phyloP scores from a whole-genome alignment of 306 rosid species.

The Pyrus communis region DNA sequence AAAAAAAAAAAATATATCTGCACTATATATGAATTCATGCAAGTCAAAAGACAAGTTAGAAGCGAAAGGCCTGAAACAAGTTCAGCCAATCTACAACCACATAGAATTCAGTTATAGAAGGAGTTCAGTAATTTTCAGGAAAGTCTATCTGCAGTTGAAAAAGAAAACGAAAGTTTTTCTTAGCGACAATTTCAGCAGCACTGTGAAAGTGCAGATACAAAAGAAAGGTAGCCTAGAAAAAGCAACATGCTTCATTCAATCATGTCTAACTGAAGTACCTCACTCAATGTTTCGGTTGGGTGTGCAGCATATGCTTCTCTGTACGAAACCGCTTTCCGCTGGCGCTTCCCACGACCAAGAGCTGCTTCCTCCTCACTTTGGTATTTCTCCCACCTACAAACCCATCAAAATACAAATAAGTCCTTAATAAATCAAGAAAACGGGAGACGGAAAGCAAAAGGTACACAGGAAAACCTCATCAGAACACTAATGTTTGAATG shows the following conservation, averaged over 20 bases:
- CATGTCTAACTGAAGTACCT: constrained; percentile 49
- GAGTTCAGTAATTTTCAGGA: not conserved
- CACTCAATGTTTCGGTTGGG: constrained; percentile 65
- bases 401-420: constrained; percentile 15
- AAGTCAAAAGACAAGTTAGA: not conserved
- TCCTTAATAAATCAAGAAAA: not conserved
- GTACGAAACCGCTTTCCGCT: constrained; percentile 90
- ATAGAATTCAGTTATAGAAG: not conserved
- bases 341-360: constrained; percentile 98
- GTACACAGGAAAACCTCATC: not conserved
- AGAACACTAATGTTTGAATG: not conserved
- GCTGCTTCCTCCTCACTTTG: constrained; percentile 96
- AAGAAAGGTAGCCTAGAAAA: not conserved
- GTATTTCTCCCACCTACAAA: constrained; percentile 87
- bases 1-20: not conserved
- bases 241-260: constrained; percentile 18
- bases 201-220: constrained; percentile 9
- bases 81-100: not conserved
- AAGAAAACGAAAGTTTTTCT: not conserved
- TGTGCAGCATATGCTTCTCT: constrained; percentile 91
- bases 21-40: not conserved
- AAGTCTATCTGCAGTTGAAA: not conserved
- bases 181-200: not conserved
- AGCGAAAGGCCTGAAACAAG: not conserved
- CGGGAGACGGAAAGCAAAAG: not conserved